These are phyloP conservation scores for Fusarium gaditjirri DNA, from an alignment of 2,329 filamentous ascomycete genomes.

Conservation along the genomic window DNA sequence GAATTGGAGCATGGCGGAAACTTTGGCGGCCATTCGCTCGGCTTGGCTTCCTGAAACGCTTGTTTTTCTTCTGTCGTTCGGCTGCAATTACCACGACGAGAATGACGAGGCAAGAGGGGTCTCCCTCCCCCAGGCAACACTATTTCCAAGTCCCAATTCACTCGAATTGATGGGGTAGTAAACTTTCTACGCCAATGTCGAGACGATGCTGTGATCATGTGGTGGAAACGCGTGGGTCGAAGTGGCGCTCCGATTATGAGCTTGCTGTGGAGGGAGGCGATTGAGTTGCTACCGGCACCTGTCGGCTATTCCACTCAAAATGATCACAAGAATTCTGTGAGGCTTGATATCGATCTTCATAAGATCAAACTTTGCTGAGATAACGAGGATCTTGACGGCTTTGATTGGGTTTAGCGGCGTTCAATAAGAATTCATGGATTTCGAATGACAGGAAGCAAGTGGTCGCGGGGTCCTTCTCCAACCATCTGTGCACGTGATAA, in stretches of 20 bases:
- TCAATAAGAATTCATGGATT: conserved; percentile 19
- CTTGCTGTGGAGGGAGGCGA: background rate
- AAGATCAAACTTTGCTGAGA: background rate
- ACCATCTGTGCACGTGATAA: conserved; percentile 25
- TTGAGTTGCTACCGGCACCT: background rate
- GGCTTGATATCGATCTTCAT: background rate
- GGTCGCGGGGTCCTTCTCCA: conserved; percentile 8
- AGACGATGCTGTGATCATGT: conserved; percentile 25
- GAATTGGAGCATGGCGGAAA: conserved; percentile 4
- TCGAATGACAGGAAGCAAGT: background rate
- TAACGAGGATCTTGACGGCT: background rate
- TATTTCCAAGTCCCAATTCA: conserved; percentile 4
- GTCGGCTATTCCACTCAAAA: background rate
- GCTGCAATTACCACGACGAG: conserved; percentile 22
- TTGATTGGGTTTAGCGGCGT: conserved; percentile 21
- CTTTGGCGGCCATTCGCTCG: conserved; percentile 24
- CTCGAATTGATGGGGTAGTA: background rate
- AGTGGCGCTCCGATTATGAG: background rate
- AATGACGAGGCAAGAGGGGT: background rate
- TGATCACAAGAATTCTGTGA: background rate
- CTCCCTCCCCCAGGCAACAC: conserved; percentile 16
- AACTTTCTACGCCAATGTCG: conserved; percentile 23
- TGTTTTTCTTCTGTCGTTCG: conserved; percentile 19
- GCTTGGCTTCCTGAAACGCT: conserved; percentile 28
- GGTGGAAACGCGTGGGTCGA: conserved; percentile 32